Conservation (phyloP, 2,329 filamentous ascomycete species). For the Microsporum ferrugineum region DNA sequence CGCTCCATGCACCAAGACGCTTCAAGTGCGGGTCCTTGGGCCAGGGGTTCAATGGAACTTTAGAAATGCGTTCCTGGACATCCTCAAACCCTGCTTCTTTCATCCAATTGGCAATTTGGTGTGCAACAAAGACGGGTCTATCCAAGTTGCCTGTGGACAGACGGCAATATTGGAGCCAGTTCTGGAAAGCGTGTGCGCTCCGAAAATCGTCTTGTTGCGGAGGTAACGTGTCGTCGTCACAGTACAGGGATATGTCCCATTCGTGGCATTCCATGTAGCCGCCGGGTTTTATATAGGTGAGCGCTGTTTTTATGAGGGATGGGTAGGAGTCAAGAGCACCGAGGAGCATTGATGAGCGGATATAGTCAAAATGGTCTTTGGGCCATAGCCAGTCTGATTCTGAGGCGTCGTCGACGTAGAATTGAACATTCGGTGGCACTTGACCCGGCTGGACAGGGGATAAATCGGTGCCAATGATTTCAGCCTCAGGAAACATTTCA, state of each 20-base stretch:
- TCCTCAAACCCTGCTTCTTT: slow-evolving; percentile 19
- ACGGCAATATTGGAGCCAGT: slow-evolving; percentile 37
- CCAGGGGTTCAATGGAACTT: slow-evolving; percentile 22
- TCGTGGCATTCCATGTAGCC: slow-evolving; percentile 40
- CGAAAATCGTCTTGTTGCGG: slow-evolving; percentile 30
- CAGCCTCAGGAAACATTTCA: slow-evolving; percentile 7
- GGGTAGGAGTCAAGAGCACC: slow-evolving; percentile 49
- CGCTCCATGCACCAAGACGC: slow-evolving; percentile 40
- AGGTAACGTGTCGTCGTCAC: slow-evolving; percentile 45
- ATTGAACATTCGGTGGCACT: slow-evolving; percentile 62
- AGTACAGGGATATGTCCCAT: slow-evolving; percentile 37
- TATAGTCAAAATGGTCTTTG: slow-evolving; percentile 43
- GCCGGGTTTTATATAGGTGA: slow-evolving; percentile 45
- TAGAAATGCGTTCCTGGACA: slow-evolving; percentile 13
- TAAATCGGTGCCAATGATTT: slow-evolving; percentile 33
- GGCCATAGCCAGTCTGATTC: slow-evolving; percentile 50
- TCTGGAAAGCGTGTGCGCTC: slow-evolving; percentile 32
- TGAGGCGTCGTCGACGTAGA: slow-evolving; percentile 58
- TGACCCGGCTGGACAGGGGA: slow-evolving; percentile 55
- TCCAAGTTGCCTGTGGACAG: slow-evolving; percentile 35
- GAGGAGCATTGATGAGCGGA: slow-evolving; percentile 49
- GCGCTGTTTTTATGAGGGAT: slow-evolving; percentile 43
- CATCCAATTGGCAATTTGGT: slow-evolving; percentile 23
- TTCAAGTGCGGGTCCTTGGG: slow-evolving; percentile 31
- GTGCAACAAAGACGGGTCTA: slow-evolving; percentile 42